Evolutionary conservation across 2,329 filamentous ascomycete species (phyloP), one percentile per base, ranked within the genome.

Genomic region (Monosporascus ibericus): DNA sequence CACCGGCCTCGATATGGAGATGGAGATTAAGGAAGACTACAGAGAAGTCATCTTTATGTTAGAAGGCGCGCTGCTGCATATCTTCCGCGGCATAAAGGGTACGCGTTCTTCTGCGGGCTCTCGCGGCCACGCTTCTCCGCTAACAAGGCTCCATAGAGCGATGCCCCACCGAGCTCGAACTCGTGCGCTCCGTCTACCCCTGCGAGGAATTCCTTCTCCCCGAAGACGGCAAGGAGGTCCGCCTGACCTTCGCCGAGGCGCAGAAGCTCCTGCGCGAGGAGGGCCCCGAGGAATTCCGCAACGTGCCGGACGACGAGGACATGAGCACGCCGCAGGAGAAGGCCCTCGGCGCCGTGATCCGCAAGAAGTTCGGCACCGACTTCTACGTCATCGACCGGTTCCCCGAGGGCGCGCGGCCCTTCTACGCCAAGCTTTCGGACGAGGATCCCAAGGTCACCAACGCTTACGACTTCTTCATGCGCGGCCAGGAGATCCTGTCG

Each of bases 371-470:
- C 79, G 82, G 87, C 68, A 94, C 91, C 55, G 94, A 99, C 75
- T 97, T 97, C 75, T 97, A 96, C 75, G 86, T 95, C 22, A 81
- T 99, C 57, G 92, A 97, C 77, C 94, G 97, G 73, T 99, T 96
- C 79, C 94, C 94, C 44, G 85, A 94, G 70, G 77, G 79, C 38
- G 89, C 94, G 20, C 84, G 94, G 30, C 92, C 92, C 5, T 96
- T 96, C 73, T 97, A 96, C 73, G 91, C 92, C 56, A 90, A 46
- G 42, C 42, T 92, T 36, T 62, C 64, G 52, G 84, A 84, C 58
- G 72, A 76, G 47, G 80, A 86, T 58, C 74, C 80, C 20, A 74
- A 75, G 18, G 76, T 84, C 56, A 82, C 72, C 1, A 77, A 77
- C 55, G 73, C 73, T 3, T 78, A 74, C 55, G 87, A 91, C 67